These are phyloP conservation scores for Chytriomyces sp. DNA, from an alignment of 192 early-diverging fungal genomes.

Conservation along the genomic window DNA sequence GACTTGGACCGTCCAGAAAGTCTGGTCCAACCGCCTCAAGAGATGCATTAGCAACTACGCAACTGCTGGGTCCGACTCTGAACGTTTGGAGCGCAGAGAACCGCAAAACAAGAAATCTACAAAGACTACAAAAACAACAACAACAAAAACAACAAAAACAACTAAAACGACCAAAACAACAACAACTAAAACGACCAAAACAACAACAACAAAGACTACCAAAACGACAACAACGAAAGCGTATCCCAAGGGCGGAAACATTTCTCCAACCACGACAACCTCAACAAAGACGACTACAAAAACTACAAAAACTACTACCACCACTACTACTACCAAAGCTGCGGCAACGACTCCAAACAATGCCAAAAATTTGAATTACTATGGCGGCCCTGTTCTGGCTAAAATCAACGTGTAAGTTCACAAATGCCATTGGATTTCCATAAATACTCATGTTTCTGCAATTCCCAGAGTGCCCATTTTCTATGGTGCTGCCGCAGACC, in stretches of 20 bases:
- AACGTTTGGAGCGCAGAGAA: too few species aligned
- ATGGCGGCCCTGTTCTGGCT: slow-evolving; percentile 31
- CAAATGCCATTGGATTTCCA: too few species aligned
- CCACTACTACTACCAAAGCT: neutral
- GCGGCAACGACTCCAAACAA: too few species aligned
- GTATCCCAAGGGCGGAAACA: too few species aligned
- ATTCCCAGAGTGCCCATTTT: slow-evolving; percentile 11
- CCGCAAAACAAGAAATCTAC: neutral
- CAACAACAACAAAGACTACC: neutral
- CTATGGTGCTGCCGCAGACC: slow-evolving; percentile 9
- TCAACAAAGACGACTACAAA: too few species aligned
- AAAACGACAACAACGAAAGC: neutral
- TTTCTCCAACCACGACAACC: too few species aligned
- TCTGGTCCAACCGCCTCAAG: slow-evolving; percentile 14
- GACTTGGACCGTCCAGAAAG: neutral
- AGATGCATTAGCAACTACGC: neutral
- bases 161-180: neutral
- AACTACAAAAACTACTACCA: too few species aligned
- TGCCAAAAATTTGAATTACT: slow-evolving; percentile 24
- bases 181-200: neutral
- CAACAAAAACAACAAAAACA: neutral
- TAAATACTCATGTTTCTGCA: too few species aligned
- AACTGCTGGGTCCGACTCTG: neutral
- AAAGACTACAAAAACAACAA: neutral
- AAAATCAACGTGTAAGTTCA: slow-evolving; percentile 15